Percentiles rank a stretch among this genome's conserved stretches.
Conservation (phyloP, 2,329 filamentous ascomycete genomes). For the Ophiocordyceps robertsii region DNA sequence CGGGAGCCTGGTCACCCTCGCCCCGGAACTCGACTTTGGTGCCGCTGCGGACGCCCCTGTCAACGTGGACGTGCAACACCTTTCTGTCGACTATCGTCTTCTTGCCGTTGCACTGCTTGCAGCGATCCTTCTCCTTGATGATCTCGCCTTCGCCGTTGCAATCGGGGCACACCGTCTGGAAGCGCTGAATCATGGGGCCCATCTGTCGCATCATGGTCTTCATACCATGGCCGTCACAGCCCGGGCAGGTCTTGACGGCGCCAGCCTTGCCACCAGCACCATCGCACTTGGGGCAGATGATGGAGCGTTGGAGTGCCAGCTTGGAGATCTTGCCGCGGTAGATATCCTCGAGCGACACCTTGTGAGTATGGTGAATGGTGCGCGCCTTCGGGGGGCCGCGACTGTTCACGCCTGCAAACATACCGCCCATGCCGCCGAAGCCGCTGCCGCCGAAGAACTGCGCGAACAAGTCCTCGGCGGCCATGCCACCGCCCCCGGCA, state of each 20-base stretch:
- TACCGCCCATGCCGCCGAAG: conserved; percentile 48
- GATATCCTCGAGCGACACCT: conserved; percentile 93
- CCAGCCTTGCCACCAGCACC: conserved; percentile 94
- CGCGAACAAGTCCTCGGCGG: conserved; percentile 88
- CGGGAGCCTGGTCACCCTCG: conserved; percentile 91
- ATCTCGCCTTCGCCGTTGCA: conserved; percentile 96
- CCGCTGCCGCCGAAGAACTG: conserved; percentile 89
- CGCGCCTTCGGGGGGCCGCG: conserved; percentile 77
- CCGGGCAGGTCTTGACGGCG: conserved; percentile 82
- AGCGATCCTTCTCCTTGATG: conserved; percentile 92
- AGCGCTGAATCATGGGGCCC: conserved; percentile 99
- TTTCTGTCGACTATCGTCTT: conserved; percentile 97
- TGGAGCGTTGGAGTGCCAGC: conserved; percentile 89
- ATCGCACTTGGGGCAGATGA: conserved; percentile 91
- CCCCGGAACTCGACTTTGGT: conserved; percentile 96
- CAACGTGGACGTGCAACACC: conserved; percentile 95
- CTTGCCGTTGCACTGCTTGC: conserved; percentile 93
- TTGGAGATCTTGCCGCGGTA: conserved; percentile 98
- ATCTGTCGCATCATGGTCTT: conserved; percentile 99
- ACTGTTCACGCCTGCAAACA: conserved; percentile 68
- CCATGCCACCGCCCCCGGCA: conserved; percentile 70
- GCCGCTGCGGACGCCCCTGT: conserved; percentile 83
- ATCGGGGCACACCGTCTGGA: conserved; percentile 98
- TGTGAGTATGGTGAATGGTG: conserved; percentile 96
- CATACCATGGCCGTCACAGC: conserved; percentile 91